Base-by-base conservation (phyloP, 345 rosid species). In the rapeseed (Brassica napus) region DNA sequence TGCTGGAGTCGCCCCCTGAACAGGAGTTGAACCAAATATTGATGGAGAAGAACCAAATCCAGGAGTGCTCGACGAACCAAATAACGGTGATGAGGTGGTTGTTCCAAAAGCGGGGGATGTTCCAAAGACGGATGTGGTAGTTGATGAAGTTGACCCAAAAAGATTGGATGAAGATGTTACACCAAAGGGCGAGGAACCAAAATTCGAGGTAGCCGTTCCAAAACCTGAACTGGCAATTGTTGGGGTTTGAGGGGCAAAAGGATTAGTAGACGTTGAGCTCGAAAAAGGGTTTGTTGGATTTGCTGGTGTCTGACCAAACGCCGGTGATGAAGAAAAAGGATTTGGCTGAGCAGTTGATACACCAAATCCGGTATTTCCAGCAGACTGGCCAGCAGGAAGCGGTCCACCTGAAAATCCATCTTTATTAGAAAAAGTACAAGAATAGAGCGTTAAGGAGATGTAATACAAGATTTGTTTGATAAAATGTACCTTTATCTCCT, bases 401-500 rank as follows among this genome's bases (percentile, higher is more conserved):
- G 88, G 91, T 74, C 99, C 98, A 82, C 97, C 99, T 96, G 88
- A 75, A 81, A 44, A 58, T 15, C 42, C 67, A 32, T 37, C 72
- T 49, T 65, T 31, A 69, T 31, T 42, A 65, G 14, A 60, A 49
- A 65, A 58, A 52, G 42, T 65, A 66, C 35, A 81, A 54, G 0
- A 65, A 65, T 71, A 52, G 71, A 58, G 73, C 16, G n/a, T 44
- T 71, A 15, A 44, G 72, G 34, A 63, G 61, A 76, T 76, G 54
- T 37, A 21, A 23, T 31, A 62, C 42, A 63, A 57, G 32, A 57
- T 44, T 52, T 55, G 71, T 64, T 57, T 55, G 69, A 34, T 64
- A 58, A 54, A 63, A 59, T 80, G 69, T 73, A 93, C 99, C 98
- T 90, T 95, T 95, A 84, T 95, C 98, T 83, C 99, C 99, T 76